Base-by-base conservation (phyloP, 1,139 yeast species). In the Hemisphaericaspora subhashii region DNA sequence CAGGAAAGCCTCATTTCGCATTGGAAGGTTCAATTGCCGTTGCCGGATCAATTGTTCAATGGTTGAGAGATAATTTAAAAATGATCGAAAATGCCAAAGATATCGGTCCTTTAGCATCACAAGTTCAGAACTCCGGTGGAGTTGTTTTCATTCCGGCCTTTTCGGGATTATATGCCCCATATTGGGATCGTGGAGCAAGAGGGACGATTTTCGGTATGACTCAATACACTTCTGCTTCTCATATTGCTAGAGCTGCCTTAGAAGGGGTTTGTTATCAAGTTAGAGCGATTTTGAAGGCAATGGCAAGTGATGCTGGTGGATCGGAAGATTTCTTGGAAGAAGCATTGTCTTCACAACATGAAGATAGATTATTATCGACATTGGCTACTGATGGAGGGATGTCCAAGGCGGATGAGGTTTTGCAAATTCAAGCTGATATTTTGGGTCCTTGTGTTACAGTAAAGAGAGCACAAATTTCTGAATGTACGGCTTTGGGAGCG, bases 251-350 rank as follows among this genome's bases (percentile, higher is more conserved):
- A 50, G 97, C 97, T 4, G 96, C 96, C 4, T 75, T 90, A 44
- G 97, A 90, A 62, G 97, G 97, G 48, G 94, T 89, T 35, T 89
- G 97, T 64, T 90, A 78, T 74, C 97, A 90, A 68, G 92, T 92
- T 16, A 74, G 95, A 49, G 96, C 95, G 30, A 88, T 90, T 57
- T 73, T 90, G 55, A 81, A 86, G 48, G 95, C 96, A 33, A 90
- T 90, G 97, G 83, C 86, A 35, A 72, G 77, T 41, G 97, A 89
- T 60, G 86, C 92, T 2, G 86, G 86, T 21, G 72, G 72, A 6
- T 68, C 77, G 21, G 68, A 66, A 33, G 74, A 71, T 49, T 70
- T 70, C 52, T 60, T 71, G 51, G 77, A 72, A 51, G 67, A 61
- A 42, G 72, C 74, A 4, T 55, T 65, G 37, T 47, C 61, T 49